Percentiles rank a stretch among this genome's conserved stretches.
These are phyloP conservation scores for Niebla homalea DNA, from an alignment of 495 filamentous ascomycete species.

Conservation along the genomic window DNA sequence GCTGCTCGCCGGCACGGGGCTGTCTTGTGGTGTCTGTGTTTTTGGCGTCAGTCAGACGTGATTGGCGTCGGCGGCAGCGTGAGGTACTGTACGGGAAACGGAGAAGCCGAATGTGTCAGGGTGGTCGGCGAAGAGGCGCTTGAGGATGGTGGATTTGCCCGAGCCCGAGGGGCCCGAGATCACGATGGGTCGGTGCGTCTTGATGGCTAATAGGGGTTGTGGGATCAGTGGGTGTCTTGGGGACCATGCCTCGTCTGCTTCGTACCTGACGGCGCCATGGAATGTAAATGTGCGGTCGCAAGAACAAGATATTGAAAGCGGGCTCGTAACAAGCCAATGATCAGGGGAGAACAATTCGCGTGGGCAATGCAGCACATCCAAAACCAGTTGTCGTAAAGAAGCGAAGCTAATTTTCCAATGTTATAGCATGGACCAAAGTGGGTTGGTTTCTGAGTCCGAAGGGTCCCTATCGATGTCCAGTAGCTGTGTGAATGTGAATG, in stretches of 20 bases:
- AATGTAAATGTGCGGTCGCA: neutral
- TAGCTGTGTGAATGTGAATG: too few species aligned
- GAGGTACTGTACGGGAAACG: slow-evolving; percentile 42
- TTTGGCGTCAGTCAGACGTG: neutral
- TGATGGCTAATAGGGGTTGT: slow-evolving; percentile 2
- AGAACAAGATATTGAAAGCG: too few species aligned
- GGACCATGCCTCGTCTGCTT: neutral
- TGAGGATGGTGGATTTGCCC: slow-evolving; percentile 80
- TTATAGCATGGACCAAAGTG: too few species aligned
- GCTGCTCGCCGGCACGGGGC: slow-evolving; percentile 60
- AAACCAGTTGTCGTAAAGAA: too few species aligned
- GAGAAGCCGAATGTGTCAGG: slow-evolving; percentile 70
- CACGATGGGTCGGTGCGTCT: slow-evolving; percentile 52
- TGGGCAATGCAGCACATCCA: too few species aligned
- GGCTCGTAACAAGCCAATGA: too few species aligned
- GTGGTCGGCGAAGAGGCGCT: slow-evolving; percentile 51
- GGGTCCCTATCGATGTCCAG: too few species aligned
- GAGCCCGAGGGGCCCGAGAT: slow-evolving; percentile 77
- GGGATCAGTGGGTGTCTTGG: neutral
- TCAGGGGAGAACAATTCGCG: too few species aligned
- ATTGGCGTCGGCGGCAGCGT: neutral
- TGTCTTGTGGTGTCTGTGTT: slow-evolving; percentile 10
- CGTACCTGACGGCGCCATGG: slow-evolving; percentile 13
- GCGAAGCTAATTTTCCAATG: too few species aligned
- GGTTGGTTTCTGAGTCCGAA: too few species aligned